Evolutionary conservation across 148 eudicot genomes (phyloP), one percentile per base, ranked within the genome.

Genomic region (Camellia lanceoleosa): DNA sequence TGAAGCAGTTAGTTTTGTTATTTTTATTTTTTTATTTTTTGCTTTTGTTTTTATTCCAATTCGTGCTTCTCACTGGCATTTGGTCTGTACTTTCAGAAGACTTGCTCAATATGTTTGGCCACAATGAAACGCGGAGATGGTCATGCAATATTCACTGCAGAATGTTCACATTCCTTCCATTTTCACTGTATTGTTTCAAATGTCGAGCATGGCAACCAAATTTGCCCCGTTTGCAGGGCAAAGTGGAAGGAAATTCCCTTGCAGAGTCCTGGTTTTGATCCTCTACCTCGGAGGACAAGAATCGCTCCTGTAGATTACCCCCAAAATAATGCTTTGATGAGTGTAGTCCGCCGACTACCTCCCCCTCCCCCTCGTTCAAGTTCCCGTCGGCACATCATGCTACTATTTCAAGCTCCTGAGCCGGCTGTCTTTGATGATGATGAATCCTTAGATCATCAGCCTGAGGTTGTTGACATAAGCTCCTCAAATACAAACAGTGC

Each of bases 101-200:
- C 84, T 47, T 94, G 98, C 82, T 85, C 94, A 65, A 91, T 94
- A 86, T 94, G 98, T 84, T 77, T 92, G 85, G 87, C 79, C 41
- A 65, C 87, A 72, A 83, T 94, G 89, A 87, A 82, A 81, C 84
- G 81, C 41, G 94, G 93, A 4, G 92, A 91, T 42, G 97, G 98
- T 56, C 90, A 86, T 71, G 98, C 98, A 51, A 92, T 92, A 78
- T 94, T 92, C 71, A 94, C 97, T 23, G 98, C 98, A 3, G 98
- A 94, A 83, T 94, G 98, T 85, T 86, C 93, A 3, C 98, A 94
- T 80, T 80, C 97, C 47, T 94, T 92, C 82, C 98, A 94, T 80
- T 94, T 91, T 84, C 88, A 86, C 71, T 94, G 98, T 78, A 92
- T 94, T 67, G 86, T 93, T 54, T 91, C 95, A 46, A 89, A 89